Evolutionary conservation across 495 filamentous ascomycete species (phyloP).

Genomic region (Tuber magnatum): DNA sequence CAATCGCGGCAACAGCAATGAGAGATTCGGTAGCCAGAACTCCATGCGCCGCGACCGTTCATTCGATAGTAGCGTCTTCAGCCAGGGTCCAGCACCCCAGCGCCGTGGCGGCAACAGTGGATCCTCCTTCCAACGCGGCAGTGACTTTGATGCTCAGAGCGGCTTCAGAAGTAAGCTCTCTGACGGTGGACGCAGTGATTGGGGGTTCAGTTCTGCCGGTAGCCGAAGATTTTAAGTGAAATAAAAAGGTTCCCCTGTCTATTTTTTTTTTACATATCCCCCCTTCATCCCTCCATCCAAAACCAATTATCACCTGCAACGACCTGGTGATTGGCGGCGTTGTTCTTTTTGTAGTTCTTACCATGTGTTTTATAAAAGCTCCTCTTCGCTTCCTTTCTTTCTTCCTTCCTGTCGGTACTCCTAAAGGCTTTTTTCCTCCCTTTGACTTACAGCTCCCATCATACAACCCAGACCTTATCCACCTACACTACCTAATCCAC

Average conservation of each 20-base stretch:
- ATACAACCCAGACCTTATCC: not conserved
- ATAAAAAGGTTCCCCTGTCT: conserved; percentile 21
- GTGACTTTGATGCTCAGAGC: conserved; percentile 16
- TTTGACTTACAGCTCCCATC: not conserved
- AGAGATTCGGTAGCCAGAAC: not conserved
- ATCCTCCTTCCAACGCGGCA: not conserved
- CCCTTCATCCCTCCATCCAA: not conserved
- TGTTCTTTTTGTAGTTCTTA: not conserved
- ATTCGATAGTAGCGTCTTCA: not conserved
- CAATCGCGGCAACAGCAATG: not conserved
- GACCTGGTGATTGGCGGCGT: not conserved
- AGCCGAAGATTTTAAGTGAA: conserved; percentile 15
- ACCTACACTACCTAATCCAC: not conserved
- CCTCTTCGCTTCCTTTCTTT: not conserved
- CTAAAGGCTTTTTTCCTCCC: not conserved
- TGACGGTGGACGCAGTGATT: conserved; percentile 11
- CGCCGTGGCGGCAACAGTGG: not conserved
- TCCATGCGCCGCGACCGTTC: not conserved
- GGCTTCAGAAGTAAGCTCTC: not conserved
- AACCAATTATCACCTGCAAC: not conserved
- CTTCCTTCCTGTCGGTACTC: not conserved
- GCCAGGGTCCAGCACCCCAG: not conserved
- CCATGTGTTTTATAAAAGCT: not conserved
- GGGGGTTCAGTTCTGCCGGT: conserved; percentile 1
- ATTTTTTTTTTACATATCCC: conserved; percentile 12